Conservation (phyloP, 257 asterid genomes). For the Sherardia arvensis region DNA sequence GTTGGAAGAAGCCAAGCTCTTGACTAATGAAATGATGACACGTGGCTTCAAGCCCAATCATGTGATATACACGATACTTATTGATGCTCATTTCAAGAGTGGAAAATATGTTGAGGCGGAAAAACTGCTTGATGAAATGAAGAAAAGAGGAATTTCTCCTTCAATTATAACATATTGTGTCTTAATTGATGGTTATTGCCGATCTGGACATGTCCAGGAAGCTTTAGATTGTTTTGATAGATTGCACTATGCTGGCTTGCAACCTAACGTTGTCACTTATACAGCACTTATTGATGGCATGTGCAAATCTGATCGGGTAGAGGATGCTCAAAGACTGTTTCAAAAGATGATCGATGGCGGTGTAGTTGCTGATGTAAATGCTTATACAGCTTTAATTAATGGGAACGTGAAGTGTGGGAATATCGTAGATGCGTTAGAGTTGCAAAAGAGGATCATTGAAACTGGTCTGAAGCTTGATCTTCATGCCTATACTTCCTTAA, state of each 20-base stretch:
- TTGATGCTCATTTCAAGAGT: slow-evolving; percentile 66
- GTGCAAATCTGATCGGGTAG: slow-evolving; percentile 43
- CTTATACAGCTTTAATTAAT: slow-evolving; percentile 58
- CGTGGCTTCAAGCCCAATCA: slow-evolving; percentile 35
- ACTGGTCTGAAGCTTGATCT: slow-evolving; percentile 65
- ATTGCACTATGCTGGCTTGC: slow-evolving; percentile 44
- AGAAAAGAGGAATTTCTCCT: slow-evolving; percentile 45
- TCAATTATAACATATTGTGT: slow-evolving; percentile 55
- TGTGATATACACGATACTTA: slow-evolving; percentile 61
- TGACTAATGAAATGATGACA: slow-evolving; percentile 65
- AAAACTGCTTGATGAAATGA: slow-evolving; percentile 58
- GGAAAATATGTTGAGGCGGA: slow-evolving; percentile 64
- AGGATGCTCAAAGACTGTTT: slow-evolving; percentile 56
- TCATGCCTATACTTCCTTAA: slow-evolving; percentile 65
- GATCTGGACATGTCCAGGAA: slow-evolving; percentile 55
- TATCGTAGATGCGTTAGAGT: slow-evolving; percentile 54
- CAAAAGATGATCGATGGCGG: slow-evolving; percentile 57
- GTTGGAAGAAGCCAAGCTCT: slow-evolving; percentile 51
- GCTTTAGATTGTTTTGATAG: slow-evolving; percentile 45
- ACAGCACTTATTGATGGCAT: slow-evolving; percentile 71
- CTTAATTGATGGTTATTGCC: slow-evolving; percentile 65
- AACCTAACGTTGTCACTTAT: slow-evolving; percentile 60
- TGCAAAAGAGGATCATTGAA: slow-evolving; percentile 50
- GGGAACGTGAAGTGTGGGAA: slow-evolving; percentile 64
- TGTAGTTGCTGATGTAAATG: slow-evolving; percentile 53